A percentile compares a stretch with the other conserved stretches of the same genome.
These are phyloP conservation scores for Diplodia corticola DNA, from an alignment of 2,329 filamentous ascomycete genomes.

Conservation along the genomic window DNA sequence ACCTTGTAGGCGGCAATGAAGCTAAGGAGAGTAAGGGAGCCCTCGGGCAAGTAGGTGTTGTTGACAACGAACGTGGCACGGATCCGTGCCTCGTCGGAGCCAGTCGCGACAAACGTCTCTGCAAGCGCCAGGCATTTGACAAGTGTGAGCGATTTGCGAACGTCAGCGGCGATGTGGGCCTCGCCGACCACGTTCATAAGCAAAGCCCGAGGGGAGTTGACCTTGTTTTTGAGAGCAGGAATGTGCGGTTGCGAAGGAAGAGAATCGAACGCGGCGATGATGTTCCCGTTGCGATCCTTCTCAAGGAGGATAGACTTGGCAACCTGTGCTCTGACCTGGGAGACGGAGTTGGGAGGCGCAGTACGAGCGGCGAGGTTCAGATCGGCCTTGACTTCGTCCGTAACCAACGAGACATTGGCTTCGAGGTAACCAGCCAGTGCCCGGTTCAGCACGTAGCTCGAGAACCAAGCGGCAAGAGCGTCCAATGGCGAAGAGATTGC, in stretches of 20 bases:
- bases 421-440: slow-evolving; percentile 66
- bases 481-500: slow-evolving; percentile 85
- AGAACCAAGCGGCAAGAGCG: slow-evolving; percentile 89
- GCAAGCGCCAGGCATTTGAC: slow-evolving; percentile 59
- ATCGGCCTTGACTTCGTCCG: slow-evolving; percentile 50
- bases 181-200: slow-evolving; percentile 53
- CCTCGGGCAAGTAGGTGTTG: slow-evolving; percentile 36
- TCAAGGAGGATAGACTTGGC: slow-evolving; percentile 61
- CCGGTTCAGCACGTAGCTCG: slow-evolving; percentile 69
- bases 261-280: slow-evolving; percentile 55
- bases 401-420: slow-evolving; percentile 33
- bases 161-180: slow-evolving; percentile 58
- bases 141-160: slow-evolving; percentile 58
- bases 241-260: slow-evolving; percentile 46
- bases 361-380: slow-evolving; percentile 69
- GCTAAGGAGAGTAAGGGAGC: slow-evolving; percentile 46
- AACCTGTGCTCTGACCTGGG: slow-evolving; percentile 60
- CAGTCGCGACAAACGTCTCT: slow-evolving; percentile 36
- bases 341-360: slow-evolving; percentile 76
- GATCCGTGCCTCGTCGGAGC: slow-evolving; percentile 33
- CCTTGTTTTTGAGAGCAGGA: slow-evolving; percentile 32
- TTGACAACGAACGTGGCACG: slow-evolving; percentile 44
- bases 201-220: slow-evolving; percentile 25
- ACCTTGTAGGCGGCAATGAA: slow-evolving; percentile 48
- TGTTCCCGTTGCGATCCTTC: slow-evolving; percentile 51